phyloP scores from a whole-genome alignment of 768 basidiomycete genomes.

The Agrocybe chaxingu region DNA sequence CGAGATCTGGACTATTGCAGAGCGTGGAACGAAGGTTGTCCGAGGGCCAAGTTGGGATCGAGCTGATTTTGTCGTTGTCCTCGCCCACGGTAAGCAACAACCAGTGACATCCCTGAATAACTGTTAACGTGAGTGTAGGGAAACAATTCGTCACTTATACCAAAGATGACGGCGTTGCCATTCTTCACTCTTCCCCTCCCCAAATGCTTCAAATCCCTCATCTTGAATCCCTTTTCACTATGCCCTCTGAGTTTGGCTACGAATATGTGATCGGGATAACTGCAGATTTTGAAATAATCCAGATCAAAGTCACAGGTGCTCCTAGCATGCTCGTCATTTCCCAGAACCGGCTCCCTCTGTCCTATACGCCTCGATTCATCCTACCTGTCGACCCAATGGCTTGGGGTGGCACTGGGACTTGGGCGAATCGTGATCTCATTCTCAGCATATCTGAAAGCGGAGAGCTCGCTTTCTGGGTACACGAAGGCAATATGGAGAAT shows the following conservation, averaged over 20 bases:
- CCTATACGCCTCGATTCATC: constrained; percentile 48
- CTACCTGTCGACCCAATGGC: constrained; percentile 87
- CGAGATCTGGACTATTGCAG: constrained; percentile 59
- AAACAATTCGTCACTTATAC: constrained; percentile 57
- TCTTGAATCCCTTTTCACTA: constrained; percentile 61
- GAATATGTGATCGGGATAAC: constrained; percentile 70
- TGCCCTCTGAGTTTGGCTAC: constrained; percentile 48
- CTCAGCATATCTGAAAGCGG: constrained; percentile 76
- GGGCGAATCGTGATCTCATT: constrained; percentile 66
- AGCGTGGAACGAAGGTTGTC: constrained; percentile 44
- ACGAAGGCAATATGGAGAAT: constrained; percentile 32
- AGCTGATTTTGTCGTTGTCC: constrained; percentile 67
- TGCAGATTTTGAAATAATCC: constrained; percentile 53
- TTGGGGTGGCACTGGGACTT: constrained; percentile 53
- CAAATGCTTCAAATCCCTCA: constrained; percentile 42
- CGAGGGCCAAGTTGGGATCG: constrained; percentile 50
- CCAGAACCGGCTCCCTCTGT: constrained; percentile 50
- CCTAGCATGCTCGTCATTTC: constrained; percentile 45
- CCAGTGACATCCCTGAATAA: not conserved
- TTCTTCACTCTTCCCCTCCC: constrained; percentile 49
- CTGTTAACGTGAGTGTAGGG: constrained; percentile 31
- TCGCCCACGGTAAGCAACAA: constrained; percentile 53
- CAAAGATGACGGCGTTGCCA: constrained; percentile 41
- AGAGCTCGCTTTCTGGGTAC: constrained; percentile 85
- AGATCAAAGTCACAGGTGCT: constrained; percentile 42